Conservation (phyloP, 192 early-diverging fungal genomes). For the Globomyces pollinis-pini region DNA sequence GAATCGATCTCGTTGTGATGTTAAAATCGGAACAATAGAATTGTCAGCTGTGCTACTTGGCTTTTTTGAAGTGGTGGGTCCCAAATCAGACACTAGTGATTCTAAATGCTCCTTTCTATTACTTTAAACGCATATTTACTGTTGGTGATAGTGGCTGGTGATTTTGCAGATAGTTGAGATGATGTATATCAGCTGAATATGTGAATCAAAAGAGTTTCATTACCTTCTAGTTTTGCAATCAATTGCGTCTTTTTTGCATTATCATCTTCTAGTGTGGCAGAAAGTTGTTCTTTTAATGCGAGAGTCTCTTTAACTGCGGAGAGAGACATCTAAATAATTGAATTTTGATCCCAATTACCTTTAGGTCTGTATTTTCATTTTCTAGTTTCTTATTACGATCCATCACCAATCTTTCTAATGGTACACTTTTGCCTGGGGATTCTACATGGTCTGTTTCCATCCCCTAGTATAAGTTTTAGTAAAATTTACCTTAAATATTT, state of each 20-base stretch:
- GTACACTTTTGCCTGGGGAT: conserved; percentile 29
- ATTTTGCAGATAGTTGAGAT: neutral
- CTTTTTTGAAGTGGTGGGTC: conserved; percentile 2
- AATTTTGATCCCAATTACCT: conserved; percentile 27
- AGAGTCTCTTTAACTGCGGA: conserved; percentile 11
- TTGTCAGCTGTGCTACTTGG: neutral
- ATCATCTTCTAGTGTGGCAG: conserved; percentile 35
- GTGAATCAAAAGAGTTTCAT: conserved; percentile 32
- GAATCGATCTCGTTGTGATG: conserved; percentile 84
- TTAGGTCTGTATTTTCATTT: conserved; percentile 57
- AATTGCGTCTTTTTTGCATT: conserved; percentile 27
- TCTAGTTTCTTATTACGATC: conserved; percentile 77
- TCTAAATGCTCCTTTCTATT: conserved; percentile 29
- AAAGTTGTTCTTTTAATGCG: conserved; percentile 13
- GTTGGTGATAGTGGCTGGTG: neutral
- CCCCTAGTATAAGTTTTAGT: neutral
- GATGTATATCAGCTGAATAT: conserved; percentile 13
- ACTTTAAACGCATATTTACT: conserved; percentile 13
- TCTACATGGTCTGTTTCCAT: conserved; percentile 25
- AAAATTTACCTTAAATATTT: conserved; percentile 61
- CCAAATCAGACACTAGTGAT: conserved; percentile 13
- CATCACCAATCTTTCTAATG: conserved; percentile 72
- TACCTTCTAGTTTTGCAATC: conserved; percentile 32
- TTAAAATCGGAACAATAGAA: conserved; percentile 75
- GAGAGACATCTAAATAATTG: conserved; percentile 11